phyloP scores from a whole-genome alignment of 352 stramenopile species.

The Globisporangium apiculatum region DNA sequence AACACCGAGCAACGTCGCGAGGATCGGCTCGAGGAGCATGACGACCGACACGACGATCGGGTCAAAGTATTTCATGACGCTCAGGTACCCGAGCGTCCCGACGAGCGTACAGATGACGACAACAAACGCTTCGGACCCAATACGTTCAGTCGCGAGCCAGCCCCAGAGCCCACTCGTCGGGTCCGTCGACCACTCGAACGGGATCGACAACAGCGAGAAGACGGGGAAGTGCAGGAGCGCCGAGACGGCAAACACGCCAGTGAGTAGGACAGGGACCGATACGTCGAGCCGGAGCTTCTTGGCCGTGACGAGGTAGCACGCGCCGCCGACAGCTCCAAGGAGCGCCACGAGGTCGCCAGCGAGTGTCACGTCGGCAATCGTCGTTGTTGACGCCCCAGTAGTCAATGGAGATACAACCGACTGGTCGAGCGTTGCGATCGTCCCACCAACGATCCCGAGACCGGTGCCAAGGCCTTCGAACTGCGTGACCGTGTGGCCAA shows the following conservation, averaged over 20 bases:
- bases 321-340: slow-evolving; percentile 53
- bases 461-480: slow-evolving; percentile 61
- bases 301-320: slow-evolving; percentile 69
- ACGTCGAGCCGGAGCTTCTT: slow-evolving; percentile 72
- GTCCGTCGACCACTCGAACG: slow-evolving; percentile 36
- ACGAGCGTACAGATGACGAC: slow-evolving; percentile 85
- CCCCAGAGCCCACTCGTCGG: slow-evolving; percentile 73
- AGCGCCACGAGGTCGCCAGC: slow-evolving; percentile 50
- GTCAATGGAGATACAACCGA: background rate
- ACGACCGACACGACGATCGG: slow-evolving; percentile 86
- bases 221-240: slow-evolving; percentile 6
- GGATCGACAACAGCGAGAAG: slow-evolving; percentile 5
- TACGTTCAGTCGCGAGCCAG: slow-evolving; percentile 59
- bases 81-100: slow-evolving; percentile 87
- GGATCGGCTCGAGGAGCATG: slow-evolving; percentile 82
- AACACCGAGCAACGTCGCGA: slow-evolving; percentile 74
- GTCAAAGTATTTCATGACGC: slow-evolving; percentile 92
- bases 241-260: slow-evolving; percentile 47
- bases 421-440: slow-evolving; percentile 59
- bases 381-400: background rate
- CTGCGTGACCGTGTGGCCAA: slow-evolving; percentile 45
- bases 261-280: slow-evolving; percentile 25
- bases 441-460: slow-evolving; percentile 64
- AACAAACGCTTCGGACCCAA: slow-evolving; percentile 76
- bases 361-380: slow-evolving; percentile 12